Evolutionary conservation across 352 stramenopile species (phyloP).

Genomic region (Phytopythium mirpurense): DNA sequence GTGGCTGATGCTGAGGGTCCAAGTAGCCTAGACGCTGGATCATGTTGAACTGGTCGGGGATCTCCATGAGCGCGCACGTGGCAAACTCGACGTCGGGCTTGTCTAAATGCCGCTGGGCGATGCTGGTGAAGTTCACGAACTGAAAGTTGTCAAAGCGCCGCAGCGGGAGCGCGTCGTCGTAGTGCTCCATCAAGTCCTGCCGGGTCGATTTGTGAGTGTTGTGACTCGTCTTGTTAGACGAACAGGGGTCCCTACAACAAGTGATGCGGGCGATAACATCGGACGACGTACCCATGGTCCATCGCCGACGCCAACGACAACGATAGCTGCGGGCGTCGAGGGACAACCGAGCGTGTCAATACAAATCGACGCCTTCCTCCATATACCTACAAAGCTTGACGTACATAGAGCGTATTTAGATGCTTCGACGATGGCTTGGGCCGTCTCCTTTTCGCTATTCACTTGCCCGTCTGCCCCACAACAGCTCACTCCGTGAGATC

Average conservation of each 20-base stretch:
- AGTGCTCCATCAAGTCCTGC: slow-evolving; percentile 60
- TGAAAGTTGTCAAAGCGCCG: slow-evolving; percentile 79
- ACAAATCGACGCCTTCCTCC: no score
- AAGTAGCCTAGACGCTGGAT: slow-evolving; percentile 37
- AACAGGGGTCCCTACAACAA: background rate
- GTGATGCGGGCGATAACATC: background rate
- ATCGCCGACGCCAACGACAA: slow-evolving; percentile 73
- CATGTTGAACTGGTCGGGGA: slow-evolving; percentile 56
- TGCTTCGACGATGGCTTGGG: slow-evolving; percentile 60
- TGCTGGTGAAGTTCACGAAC: slow-evolving; percentile 60
- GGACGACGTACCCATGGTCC: slow-evolving; percentile 45
- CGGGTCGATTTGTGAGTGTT: no score
- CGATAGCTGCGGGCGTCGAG: slow-evolving; percentile 34
- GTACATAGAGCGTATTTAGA: slow-evolving; percentile 70
- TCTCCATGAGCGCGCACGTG: slow-evolving; percentile 57
- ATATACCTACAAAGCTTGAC: no score
- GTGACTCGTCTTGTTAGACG: no score
- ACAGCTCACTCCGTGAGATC: no score
- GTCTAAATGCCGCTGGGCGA: slow-evolving; percentile 39
- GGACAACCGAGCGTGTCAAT: slow-evolving; percentile 4
- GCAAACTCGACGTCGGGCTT: slow-evolving; percentile 65
- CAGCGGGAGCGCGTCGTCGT: slow-evolving; percentile 43
- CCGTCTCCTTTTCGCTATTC: slow-evolving; percentile 56
- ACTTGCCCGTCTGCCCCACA: slow-evolving; percentile 48
- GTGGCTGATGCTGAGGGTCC: background rate